Evolutionary conservation across 2,329 filamentous ascomycete species (phyloP).

Genomic region (Phyllosticta paracitricarpa): DNA sequence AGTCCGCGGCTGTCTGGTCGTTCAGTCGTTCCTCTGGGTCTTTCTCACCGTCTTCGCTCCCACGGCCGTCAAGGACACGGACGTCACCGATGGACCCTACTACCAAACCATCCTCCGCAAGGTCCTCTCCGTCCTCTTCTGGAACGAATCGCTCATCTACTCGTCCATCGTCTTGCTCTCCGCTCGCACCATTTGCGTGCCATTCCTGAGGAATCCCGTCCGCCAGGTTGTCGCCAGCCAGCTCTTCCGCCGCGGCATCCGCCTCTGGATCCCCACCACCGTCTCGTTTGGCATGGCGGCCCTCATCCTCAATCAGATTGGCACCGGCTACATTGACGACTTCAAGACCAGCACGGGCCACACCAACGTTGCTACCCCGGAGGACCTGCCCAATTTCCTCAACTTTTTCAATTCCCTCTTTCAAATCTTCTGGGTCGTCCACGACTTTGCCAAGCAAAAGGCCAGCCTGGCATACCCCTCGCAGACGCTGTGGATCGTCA

Average conservation of each 20-base stretch:
- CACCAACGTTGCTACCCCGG: slow-evolving; percentile 24
- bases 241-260: slow-evolving; percentile 33
- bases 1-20: slow-evolving; percentile 34
- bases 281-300: slow-evolving; percentile 32
- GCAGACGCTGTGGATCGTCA: slow-evolving; percentile 37
- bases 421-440: slow-evolving; percentile 37
- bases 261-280: slow-evolving; percentile 33
- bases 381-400: slow-evolving; percentile 28
- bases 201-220: slow-evolving; percentile 30
- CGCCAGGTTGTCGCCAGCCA: slow-evolving; percentile 28
- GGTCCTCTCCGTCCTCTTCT: slow-evolving; percentile 35
- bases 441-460: slow-evolving; percentile 28
- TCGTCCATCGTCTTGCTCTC: slow-evolving; percentile 38
- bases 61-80: slow-evolving; percentile 25
- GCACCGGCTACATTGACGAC: slow-evolving; percentile 25
- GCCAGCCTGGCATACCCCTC: slow-evolving; percentile 35
- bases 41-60: slow-evolving; percentile 39
- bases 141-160: slow-evolving; percentile 37
- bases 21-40: slow-evolving; percentile 35
- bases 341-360: slow-evolving; percentile 32
- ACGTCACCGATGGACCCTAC: slow-evolving; percentile 25
- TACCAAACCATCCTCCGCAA: slow-evolving; percentile 36
- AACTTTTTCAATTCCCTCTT: slow-evolving; percentile 38
- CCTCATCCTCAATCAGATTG: slow-evolving; percentile 25
- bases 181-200: slow-evolving; percentile 33